phyloP scores from a whole-genome alignment of 2,329 filamentous ascomycete genomes.

The Ceratocystis cubensis region DNA sequence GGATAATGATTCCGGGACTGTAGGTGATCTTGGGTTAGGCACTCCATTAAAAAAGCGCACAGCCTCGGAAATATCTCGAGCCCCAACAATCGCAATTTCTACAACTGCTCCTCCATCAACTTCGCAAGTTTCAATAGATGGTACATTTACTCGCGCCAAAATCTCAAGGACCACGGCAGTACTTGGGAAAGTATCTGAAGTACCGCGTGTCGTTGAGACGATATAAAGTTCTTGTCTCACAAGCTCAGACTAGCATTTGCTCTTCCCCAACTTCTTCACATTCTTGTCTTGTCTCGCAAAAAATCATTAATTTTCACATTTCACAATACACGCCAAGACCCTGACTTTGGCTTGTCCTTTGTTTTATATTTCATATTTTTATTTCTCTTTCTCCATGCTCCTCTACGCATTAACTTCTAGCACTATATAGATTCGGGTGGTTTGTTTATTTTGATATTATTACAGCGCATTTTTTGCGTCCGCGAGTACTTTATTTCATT shows the following conservation, averaged over 20 bases:
- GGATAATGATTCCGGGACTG: conserved; percentile 28
- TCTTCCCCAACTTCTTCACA: background rate
- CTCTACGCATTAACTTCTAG: too few relatives aligned
- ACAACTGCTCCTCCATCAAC: background rate
- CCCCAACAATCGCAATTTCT: conserved; percentile 23
- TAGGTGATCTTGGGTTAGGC: conserved; percentile 15
- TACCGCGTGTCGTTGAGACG: conserved; percentile 31
- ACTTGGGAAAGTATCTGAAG: conserved; percentile 12
- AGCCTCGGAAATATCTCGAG: conserved; percentile 41
- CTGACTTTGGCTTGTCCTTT: too few relatives aligned
- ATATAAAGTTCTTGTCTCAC: conserved; percentile 28
- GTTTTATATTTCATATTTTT: background rate
- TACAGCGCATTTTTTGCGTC: too few relatives aligned
- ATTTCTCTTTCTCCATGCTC: background rate
- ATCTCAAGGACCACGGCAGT: conserved; percentile 10
- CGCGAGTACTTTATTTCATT: too few relatives aligned
- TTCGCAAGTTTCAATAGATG: conserved; percentile 1
- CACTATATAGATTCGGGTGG: too few relatives aligned
- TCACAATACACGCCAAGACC: too few relatives aligned
- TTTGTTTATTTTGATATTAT: too few relatives aligned
- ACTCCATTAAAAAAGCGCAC: conserved; percentile 33
- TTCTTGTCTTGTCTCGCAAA: too few relatives aligned
- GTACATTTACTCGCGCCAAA: conserved; percentile 13
- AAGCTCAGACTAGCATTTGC: background rate
- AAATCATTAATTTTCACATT: too few relatives aligned